Base-by-base conservation (phyloP, 2,329 filamentous ascomycete genomes). In the Myriosclerotinia duriaeana region DNA sequence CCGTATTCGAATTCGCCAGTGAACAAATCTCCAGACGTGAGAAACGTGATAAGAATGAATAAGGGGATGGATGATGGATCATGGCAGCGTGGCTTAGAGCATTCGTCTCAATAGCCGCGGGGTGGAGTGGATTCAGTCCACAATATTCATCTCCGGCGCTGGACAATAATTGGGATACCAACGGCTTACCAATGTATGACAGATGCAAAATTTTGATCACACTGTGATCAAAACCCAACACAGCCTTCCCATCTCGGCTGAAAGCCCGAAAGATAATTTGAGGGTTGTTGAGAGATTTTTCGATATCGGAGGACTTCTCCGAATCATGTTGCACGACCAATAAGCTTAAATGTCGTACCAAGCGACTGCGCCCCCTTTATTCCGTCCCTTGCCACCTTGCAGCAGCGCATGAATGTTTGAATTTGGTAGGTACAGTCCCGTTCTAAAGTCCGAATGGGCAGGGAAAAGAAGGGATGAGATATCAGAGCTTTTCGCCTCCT, bases 291-390 rank as follows among this genome's bases (percentile, higher is more conserved):
- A n/a, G 5, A 38, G 14, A n/a, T 54, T 30, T 12, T 54, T 54
- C 12, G 40, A 38, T 36, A 40, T 40, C 53, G n/a, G 20, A 12
- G 11, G 3, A 53, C 12, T 26, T 52, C 11, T 12, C 0, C 15
- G 6, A 38, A 48, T n/a, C 36, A n/a, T 30, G 56, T 60, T 38
- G 20, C 44, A 60, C 56, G 6, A 60, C 20, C 5, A 34, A 52
- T 61, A 50, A 61, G 58, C 58, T 38, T 17, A 7, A 48, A 61
- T 22, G 58, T 61, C 44, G 46, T 38, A 61, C 58, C 46, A 50
- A 61, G 30, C 44, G 44, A 52, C 58, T 61, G 58, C 58, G 58
- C 58, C 58, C 58, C 58, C n/a, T 61, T 50, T 40, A 4, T 22
- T 34, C 44, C 58, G n/a, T 26, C 38, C 9, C 8, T 61, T 50